These are phyloP conservation scores for Pseudopyricularia cyperi DNA, from an alignment of 2,329 filamentous ascomycete species.

Conservation along the genomic window DNA sequence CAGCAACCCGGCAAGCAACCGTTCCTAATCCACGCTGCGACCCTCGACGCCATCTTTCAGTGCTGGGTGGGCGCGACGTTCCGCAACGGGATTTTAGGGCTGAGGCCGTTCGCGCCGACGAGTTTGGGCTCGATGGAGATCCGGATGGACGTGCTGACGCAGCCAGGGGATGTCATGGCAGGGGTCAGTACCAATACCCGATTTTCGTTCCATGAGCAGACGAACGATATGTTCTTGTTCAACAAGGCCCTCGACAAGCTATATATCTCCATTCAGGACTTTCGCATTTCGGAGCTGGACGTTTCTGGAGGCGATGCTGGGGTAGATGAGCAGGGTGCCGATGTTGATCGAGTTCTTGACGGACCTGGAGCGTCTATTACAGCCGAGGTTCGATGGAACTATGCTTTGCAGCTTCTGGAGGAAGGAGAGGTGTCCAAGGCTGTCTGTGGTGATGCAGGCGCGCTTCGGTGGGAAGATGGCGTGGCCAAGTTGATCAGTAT, in stretches of 20 bases:
- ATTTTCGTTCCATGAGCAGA: neutral
- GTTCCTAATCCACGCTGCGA: conserved; percentile 19
- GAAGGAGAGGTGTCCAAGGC: neutral
- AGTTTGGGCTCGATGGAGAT: too few relatives aligned
- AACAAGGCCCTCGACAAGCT: neutral
- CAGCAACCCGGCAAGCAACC: neutral
- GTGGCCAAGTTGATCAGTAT: too few relatives aligned
- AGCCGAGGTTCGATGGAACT: neutral
- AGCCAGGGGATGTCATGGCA: too few relatives aligned
- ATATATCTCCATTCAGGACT: neutral
- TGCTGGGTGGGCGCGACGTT: neutral
- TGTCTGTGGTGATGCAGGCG: neutral
- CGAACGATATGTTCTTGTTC: neutral
- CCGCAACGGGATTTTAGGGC: too few relatives aligned
- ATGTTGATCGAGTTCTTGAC: neutral
- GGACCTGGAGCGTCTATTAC: neutral
- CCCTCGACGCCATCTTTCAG: conserved; percentile 19
- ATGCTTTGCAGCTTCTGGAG: neutral
- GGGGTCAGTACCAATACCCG: too few relatives aligned
- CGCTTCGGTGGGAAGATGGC: too few relatives aligned
- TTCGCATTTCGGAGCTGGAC: neutral
- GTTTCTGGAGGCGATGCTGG: neutral
- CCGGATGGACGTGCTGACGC: too few relatives aligned
- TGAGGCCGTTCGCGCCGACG: too few relatives aligned
- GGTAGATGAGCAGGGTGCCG: neutral